Conservation (phyloP, 2,329 filamentous ascomycete genomes). For the Aplosporella prunicola region DNA sequence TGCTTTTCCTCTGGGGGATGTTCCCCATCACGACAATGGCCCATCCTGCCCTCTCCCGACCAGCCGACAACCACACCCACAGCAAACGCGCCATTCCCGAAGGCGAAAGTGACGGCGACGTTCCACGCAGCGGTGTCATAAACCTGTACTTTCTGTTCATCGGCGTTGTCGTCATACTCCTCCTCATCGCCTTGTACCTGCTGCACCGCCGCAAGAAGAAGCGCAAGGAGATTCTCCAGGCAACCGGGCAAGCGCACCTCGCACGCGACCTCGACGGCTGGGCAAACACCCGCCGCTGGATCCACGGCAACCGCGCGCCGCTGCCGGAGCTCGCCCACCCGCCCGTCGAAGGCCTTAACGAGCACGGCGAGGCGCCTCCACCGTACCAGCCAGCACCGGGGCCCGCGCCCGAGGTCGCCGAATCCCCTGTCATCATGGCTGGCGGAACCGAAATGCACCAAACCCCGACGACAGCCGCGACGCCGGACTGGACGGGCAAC, state of each 20-base stretch:
- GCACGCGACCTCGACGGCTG: conserved; percentile 29
- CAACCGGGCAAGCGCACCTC: conserved; percentile 24
- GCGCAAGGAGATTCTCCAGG: conserved; percentile 18
- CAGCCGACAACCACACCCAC: no score
- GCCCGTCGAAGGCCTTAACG: conserved; percentile 48
- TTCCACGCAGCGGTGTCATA: conserved; percentile 15
- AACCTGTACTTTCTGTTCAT: conserved; percentile 50
- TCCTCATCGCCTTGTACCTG: conserved; percentile 34
- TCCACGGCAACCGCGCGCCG: conserved; percentile 16
- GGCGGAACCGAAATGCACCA: background rate
- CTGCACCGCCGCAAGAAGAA: conserved; percentile 35
- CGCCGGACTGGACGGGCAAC: background rate
- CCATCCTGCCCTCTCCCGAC: no score
- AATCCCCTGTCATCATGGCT: no score
- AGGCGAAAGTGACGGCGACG: conserved; percentile 3
- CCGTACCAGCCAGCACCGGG: conserved; percentile 41
- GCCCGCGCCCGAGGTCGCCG: no score
- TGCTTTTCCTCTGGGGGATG: no score
- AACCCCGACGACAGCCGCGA: background rate
- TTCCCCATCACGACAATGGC: no score
- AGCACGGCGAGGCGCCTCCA: conserved; percentile 55
- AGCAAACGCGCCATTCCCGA: no score
- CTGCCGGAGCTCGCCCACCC: background rate
- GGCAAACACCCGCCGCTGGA: conserved; percentile 22
- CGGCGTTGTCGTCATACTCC: conserved; percentile 39